These are phyloP conservation scores for Eimeria sp. DNA, from an alignment of 169 alveolate species.

Conservation along the genomic window DNA sequence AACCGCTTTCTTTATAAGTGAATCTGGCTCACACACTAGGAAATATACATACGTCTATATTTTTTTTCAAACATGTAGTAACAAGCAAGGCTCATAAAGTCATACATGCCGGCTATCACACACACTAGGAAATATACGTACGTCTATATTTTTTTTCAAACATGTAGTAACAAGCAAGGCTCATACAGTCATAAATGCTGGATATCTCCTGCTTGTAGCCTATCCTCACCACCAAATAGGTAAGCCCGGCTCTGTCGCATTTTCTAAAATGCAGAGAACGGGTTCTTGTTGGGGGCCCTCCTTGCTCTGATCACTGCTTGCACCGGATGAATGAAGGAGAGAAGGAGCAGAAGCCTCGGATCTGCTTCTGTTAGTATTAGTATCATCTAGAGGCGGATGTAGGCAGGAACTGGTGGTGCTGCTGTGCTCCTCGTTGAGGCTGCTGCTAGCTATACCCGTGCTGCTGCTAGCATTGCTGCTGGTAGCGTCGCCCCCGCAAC, in stretches of 20 bases:
- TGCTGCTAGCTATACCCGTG: not conserved
- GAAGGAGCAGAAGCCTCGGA: not conserved
- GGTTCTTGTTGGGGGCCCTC: not conserved
- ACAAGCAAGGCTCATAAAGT: too few species aligned
- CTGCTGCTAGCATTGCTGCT: not conserved
- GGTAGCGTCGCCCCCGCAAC: not conserved
- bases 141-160: too few species aligned
- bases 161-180: not conserved
- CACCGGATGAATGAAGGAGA: not conserved
- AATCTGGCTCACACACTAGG: not conserved
- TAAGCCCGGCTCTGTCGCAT: not conserved
- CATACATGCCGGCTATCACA: not conserved
- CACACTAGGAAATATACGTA: too few species aligned
- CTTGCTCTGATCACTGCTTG: not conserved
- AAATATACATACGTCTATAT: too few species aligned
- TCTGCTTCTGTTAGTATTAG: not conserved
- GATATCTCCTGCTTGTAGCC: not conserved
- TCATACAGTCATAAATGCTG: not conserved
- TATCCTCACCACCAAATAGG: not conserved
- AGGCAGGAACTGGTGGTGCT: not conserved
- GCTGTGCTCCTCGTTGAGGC: not conserved
- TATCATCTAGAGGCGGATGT: not conserved
- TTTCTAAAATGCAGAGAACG: not conserved
- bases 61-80: not conserved
- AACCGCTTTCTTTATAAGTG: not conserved